A percentile compares a stretch with the other conserved stretches of the same genome.
These are phyloP conservation scores for Paraphoma chrysanthemicola DNA, from an alignment of 2,329 filamentous ascomycete genomes.

Conservation along the genomic window DNA sequence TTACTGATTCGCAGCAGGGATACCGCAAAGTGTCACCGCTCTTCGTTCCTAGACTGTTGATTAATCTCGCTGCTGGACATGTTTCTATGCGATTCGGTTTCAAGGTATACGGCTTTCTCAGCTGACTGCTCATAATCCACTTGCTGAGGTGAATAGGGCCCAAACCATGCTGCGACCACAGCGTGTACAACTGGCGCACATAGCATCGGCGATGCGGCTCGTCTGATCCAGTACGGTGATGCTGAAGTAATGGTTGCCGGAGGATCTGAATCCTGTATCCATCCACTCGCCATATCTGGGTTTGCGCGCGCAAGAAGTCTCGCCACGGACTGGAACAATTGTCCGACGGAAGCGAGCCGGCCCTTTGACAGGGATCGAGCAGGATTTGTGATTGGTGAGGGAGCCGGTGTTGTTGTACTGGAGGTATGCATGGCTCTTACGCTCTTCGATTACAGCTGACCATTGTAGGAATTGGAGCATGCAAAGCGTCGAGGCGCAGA, in stretches of 20 bases:
- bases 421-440: slow-evolving; percentile 61
- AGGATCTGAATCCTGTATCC: slow-evolving; percentile 92
- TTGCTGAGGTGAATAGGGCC: slow-evolving; percentile 62
- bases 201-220: slow-evolving; percentile 90
- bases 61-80: slow-evolving; percentile 94
- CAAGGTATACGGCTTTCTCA: slow-evolving; percentile 50
- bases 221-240: slow-evolving; percentile 89
- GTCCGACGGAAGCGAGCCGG: slow-evolving; percentile 74
- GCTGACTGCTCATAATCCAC: too few relatives aligned
- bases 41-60: slow-evolving; percentile 90
- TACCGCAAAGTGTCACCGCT: slow-evolving; percentile 92
- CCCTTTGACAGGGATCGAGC: slow-evolving; percentile 83
- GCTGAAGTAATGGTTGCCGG: slow-evolving; percentile 97
- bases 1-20: slow-evolving; percentile 62
- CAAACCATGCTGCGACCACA: slow-evolving; percentile 91
- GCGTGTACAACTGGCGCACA: slow-evolving; percentile 97
- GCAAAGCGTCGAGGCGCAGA: slow-evolving; percentile 77
- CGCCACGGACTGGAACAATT: slow-evolving; percentile 78
- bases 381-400: slow-evolving; percentile 94
- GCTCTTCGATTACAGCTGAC: slow-evolving; percentile 6
- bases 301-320: slow-evolving; percentile 89
- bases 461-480: slow-evolving; percentile 75
- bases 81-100: slow-evolving; percentile 93
- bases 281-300: slow-evolving; percentile 89
- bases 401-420: slow-evolving; percentile 84